Percentiles rank a stretch among this genome's conserved stretches.
Conservation (phyloP, 2,329 filamentous ascomycete species). For the Davidsoniella australis region DNA sequence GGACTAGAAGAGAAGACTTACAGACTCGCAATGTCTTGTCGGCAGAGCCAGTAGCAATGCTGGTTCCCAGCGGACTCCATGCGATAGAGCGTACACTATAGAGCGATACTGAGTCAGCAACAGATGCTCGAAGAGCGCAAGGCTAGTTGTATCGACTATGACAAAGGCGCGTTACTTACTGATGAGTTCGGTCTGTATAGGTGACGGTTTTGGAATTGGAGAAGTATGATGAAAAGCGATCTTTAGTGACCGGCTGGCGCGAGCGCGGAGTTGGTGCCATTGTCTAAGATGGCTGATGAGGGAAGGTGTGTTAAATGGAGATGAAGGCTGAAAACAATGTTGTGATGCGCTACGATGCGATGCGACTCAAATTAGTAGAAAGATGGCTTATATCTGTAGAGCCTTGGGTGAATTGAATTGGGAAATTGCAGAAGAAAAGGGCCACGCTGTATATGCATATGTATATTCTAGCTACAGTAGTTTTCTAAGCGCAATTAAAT, state of each 20-base stretch:
- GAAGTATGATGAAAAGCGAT: constrained; percentile 52
- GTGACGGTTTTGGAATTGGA: constrained; percentile 49
- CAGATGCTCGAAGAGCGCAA: constrained; percentile 54
- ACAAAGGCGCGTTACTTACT: constrained; percentile 49
- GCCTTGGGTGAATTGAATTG: too few relatives aligned
- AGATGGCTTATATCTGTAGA: too few relatives aligned
- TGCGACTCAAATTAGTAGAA: too few relatives aligned
- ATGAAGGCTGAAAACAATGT: too few relatives aligned
- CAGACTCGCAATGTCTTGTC: constrained; percentile 60
- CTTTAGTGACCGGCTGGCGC: constrained; percentile 43
- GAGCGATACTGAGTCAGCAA: constrained; percentile 11
- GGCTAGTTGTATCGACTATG: constrained; percentile 40
- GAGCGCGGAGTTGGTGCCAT: constrained; percentile 5
- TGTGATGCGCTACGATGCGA: too few relatives aligned
- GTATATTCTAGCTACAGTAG: too few relatives aligned
- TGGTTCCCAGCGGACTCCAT: constrained; percentile 73
- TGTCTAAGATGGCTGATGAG: not conserved
- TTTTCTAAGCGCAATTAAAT: too few relatives aligned
- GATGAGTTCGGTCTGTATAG: constrained; percentile 51
- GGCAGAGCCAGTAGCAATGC: constrained; percentile 65
- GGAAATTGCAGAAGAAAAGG: too few relatives aligned
- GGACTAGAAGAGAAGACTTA: constrained; percentile 21
- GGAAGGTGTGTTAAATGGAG: not conserved
- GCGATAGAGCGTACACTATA: constrained; percentile 58
- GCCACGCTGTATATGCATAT: too few relatives aligned